phyloP scores from a whole-genome alignment of 495 filamentous ascomycete species.

The Cenococcum geophilum region DNA sequence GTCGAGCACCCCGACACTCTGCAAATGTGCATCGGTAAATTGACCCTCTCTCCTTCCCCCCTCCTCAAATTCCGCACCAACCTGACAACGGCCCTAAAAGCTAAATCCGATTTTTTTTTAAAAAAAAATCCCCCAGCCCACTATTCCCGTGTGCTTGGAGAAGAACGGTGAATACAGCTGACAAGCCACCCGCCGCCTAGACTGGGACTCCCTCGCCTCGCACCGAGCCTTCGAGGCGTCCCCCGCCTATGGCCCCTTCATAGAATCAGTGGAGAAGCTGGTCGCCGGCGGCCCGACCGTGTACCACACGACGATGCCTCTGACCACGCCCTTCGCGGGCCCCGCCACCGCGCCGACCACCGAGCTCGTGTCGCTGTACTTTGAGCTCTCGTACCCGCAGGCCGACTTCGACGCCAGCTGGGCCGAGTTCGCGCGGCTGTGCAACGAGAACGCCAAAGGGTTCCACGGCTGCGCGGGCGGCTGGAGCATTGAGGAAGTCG shows the following conservation, averaged over 20 bases:
- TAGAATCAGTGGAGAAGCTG: constrained; percentile 5
- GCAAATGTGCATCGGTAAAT: constrained; percentile 24
- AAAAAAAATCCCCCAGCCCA: too few relatives aligned
- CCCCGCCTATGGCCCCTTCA: constrained; percentile 22
- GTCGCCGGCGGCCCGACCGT: constrained; percentile 6
- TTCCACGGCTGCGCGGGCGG: constrained; percentile 26
- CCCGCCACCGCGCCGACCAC: constrained; percentile 19
- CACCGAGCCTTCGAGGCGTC: constrained; percentile 26
- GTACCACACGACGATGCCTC: constrained; percentile 12
- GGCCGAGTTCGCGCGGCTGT: constrained; percentile 7
- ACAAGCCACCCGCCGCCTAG: constrained; percentile 15
- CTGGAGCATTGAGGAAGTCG: constrained; percentile 40
- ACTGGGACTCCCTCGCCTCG: constrained; percentile 16
- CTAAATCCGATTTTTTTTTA: too few relatives aligned
- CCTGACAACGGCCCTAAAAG: too few relatives aligned
- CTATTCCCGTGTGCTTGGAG: too few relatives aligned
- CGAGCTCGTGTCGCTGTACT: constrained; percentile 25
- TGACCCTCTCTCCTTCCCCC: neutral
- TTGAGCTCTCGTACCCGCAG: neutral
- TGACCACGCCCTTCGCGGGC: constrained; percentile 2
- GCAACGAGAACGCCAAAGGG: neutral
- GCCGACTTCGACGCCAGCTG: constrained; percentile 9
- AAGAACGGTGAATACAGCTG: too few relatives aligned
- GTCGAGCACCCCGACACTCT: constrained; percentile 26
- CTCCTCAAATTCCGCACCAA: neutral